phyloP scores from a whole-genome alignment of 176 grass and related monocot species.

The Paspalum vaginatum region DNA sequence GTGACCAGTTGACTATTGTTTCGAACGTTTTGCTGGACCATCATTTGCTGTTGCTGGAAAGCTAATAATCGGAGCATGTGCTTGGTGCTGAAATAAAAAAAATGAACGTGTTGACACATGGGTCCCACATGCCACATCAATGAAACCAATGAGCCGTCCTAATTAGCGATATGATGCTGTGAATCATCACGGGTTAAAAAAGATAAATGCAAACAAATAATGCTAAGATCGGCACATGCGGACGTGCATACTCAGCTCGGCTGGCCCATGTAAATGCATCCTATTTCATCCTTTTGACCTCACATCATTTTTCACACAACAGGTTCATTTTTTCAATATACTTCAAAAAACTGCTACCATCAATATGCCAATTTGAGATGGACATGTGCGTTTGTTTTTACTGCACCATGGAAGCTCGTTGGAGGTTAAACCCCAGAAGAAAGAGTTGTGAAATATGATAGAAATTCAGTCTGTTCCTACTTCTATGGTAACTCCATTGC shows the following conservation, averaged over 20 bases:
- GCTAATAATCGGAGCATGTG: no score
- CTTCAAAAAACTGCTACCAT: background rate
- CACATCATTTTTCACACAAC: no score
- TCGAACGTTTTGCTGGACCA: no score
- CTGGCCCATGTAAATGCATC: no score
- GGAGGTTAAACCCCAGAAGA: background rate
- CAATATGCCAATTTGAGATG: background rate
- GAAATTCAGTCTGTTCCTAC: background rate
- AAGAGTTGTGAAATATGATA: background rate
- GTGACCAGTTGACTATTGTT: background rate
- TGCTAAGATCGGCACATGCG: background rate
- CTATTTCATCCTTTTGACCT: no score
- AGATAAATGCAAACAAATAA: background rate
- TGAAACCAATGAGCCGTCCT: background rate
- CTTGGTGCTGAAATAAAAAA: no score
- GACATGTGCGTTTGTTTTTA: background rate
- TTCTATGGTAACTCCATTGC: background rate
- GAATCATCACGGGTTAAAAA: background rate
- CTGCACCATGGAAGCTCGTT: background rate
- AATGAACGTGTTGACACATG: no score
- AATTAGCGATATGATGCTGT: background rate
- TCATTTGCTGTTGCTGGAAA: no score
- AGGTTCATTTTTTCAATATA: no score
- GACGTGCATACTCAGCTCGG: no score
- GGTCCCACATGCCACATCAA: no score